These are phyloP conservation scores for Trametes elegans DNA, from an alignment of 768 basidiomycete species.

Conservation along the genomic window DNA sequence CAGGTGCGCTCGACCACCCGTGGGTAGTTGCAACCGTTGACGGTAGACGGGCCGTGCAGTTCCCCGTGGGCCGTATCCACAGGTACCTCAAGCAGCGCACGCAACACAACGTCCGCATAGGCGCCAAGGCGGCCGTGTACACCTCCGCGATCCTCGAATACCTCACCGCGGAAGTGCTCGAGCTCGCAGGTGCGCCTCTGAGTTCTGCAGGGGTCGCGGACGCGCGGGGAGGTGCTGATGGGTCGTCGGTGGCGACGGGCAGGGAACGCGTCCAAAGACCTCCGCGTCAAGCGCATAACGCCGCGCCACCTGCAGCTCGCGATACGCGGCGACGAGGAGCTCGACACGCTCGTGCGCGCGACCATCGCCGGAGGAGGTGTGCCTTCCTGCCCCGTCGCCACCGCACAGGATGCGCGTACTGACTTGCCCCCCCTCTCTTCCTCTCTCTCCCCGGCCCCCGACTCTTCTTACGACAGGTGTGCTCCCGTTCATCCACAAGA, in stretches of 20 bases:
- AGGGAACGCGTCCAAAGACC: conserved; percentile 97
- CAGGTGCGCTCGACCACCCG: conserved; percentile 50
- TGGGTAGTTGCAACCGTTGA: too few relatives aligned
- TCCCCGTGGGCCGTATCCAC: conserved; percentile 97
- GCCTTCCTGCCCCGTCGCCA: conserved; percentile 17
- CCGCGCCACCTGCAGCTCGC: conserved; percentile 95
- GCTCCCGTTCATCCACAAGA: conserved; percentile 87
- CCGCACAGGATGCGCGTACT: neutral
- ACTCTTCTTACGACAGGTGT: too few relatives aligned
- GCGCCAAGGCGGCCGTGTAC: conserved; percentile 97
- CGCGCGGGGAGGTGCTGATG: too few relatives aligned
- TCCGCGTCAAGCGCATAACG: conserved; percentile 96
- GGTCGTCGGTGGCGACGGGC: too few relatives aligned
- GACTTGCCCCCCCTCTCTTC: conserved; percentile 1
- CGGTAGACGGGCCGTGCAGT: conserved; percentile 42
- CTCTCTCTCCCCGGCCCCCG: too few relatives aligned
- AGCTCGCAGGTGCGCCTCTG: conserved; percentile 76
- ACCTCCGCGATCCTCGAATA: conserved; percentile 97
- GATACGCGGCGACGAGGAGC: conserved; percentile 95
- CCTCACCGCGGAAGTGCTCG: conserved; percentile 92
- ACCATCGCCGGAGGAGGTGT: conserved; percentile 66
- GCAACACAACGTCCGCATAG: conserved; percentile 92
- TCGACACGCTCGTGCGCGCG: conserved; percentile 91
- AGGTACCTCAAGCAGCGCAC: conserved; percentile 91
- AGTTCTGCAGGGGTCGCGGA: too few relatives aligned